Percentiles rank a stretch among this genome's conserved stretches.
phyloP scores from a whole-genome alignment of 148 eudicot species.

The Chenopodium quinoa region DNA sequence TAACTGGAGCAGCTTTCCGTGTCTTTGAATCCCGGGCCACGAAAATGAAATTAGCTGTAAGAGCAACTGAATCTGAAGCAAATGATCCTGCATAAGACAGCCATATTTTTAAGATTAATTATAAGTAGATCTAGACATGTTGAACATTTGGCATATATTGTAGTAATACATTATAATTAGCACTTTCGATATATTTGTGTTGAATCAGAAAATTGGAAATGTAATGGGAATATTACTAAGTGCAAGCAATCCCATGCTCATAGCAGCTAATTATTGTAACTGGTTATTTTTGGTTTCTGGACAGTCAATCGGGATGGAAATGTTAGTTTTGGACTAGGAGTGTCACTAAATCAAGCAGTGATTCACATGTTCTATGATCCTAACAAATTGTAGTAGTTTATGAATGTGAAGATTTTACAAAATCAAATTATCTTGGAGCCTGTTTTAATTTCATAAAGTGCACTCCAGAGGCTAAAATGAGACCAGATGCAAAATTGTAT shows the following conservation, averaged over 20 bases:
- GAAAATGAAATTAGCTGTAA: slow-evolving; percentile 89
- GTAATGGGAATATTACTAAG: not conserved
- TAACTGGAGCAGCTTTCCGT: slow-evolving; percentile 80
- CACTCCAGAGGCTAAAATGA: not conserved
- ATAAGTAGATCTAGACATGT: too few relatives aligned
- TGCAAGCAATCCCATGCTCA: not conserved
- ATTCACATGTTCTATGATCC: not conserved
- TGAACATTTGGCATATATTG: not conserved
- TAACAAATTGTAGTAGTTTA: not conserved
- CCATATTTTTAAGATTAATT: not conserved
- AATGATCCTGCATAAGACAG: slow-evolving; percentile 33
- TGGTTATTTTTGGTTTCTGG: not conserved
- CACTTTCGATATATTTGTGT: too few relatives aligned
- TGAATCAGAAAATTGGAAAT: not conserved
- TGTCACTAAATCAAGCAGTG: not conserved
- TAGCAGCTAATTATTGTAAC: not conserved
- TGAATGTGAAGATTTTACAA: not conserved
- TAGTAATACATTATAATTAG: not conserved
- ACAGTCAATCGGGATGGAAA: not conserved
- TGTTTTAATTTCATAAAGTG: not conserved
- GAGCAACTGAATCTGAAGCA: slow-evolving; percentile 55
- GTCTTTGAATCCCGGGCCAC: slow-evolving; percentile 97
- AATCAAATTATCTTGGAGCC: not conserved
- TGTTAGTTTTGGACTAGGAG: not conserved
- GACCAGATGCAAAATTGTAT: not conserved